These are phyloP conservation scores for Lagenidium giganteum DNA, from an alignment of 352 stramenopile species.

Conservation along the genomic window DNA sequence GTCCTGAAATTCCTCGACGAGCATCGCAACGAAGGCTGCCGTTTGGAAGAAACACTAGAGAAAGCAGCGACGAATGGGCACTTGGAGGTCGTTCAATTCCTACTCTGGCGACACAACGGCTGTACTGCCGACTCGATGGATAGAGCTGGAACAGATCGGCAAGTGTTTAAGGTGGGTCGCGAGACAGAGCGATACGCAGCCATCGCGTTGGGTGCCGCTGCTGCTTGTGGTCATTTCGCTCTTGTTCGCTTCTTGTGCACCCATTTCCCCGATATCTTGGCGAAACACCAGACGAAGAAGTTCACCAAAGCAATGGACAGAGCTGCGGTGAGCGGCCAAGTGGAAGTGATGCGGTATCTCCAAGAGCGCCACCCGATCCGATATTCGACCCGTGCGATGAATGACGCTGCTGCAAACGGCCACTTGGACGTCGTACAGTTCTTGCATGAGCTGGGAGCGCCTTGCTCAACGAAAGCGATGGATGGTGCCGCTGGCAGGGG, in stretches of 20 bases:
- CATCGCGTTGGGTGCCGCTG: not conserved
- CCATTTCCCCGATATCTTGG: too few relatives aligned
- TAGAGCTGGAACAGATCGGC: not conserved
- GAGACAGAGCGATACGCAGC: not conserved
- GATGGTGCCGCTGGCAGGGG: not conserved
- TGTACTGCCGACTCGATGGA: not conserved
- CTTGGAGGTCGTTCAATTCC: slow-evolving; percentile 8
- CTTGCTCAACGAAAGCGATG: not conserved
- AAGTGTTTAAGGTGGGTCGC: too few relatives aligned
- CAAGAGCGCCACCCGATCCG: not conserved
- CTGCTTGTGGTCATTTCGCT: too few relatives aligned
- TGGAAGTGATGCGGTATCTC: slow-evolving; percentile 7
- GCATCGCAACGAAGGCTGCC: slow-evolving; percentile 7
- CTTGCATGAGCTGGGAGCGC: slow-evolving; percentile 1
- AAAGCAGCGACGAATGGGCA: not conserved
- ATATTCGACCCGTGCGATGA: not conserved
- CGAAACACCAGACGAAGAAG: too few relatives aligned
- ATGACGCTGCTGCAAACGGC: slow-evolving; percentile 6
- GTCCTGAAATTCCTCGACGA: slow-evolving; percentile 7
- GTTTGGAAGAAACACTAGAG: too few relatives aligned
- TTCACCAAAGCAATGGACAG: slow-evolving; percentile 3
- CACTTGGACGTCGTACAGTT: slow-evolving; percentile 8
- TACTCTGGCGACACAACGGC: slow-evolving; percentile 1
- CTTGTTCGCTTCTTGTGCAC: too few relatives aligned
- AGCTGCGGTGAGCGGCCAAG: slow-evolving; percentile 1